Evolutionary conservation across 2,329 filamentous ascomycete species (phyloP).

Genomic region (Alternaria arbusti): DNA sequence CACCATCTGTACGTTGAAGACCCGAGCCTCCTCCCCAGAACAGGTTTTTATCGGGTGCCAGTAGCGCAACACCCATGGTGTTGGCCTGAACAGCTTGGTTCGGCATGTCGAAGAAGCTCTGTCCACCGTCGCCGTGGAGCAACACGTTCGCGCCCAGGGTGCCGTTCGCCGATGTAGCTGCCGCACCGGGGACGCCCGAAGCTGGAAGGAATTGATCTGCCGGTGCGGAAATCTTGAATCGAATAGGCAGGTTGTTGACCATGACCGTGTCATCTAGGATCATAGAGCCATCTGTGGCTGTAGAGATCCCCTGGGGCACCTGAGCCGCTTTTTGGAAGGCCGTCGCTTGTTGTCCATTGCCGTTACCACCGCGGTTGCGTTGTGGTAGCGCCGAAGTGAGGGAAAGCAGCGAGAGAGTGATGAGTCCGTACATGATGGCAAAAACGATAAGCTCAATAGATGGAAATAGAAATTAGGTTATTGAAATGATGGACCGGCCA

Average conservation of each 20-base stretch:
- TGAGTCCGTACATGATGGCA: constrained; percentile 15
- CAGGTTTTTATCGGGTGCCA: constrained; percentile 60
- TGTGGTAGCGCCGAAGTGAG: constrained; percentile 35
- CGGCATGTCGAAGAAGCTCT: constrained; percentile 65
- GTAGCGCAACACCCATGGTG: constrained; percentile 60
- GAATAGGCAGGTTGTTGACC: constrained; percentile 62
- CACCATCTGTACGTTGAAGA: constrained; percentile 62
- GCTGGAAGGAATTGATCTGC: constrained; percentile 60
- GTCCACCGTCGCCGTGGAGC: constrained; percentile 66
- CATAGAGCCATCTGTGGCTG: constrained; percentile 61
- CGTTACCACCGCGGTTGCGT: constrained; percentile 21
- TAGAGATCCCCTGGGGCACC: constrained; percentile 44
- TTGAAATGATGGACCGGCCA: constrained; percentile 36
- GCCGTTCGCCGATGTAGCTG: constrained; percentile 41
- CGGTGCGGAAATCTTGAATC: constrained; percentile 63
- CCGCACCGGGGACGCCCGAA: constrained; percentile 58
- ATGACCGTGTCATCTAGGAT: constrained; percentile 63
- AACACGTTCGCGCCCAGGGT: constrained; percentile 61
- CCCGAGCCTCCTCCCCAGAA: constrained; percentile 65
- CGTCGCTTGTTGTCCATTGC: constrained; percentile 22
- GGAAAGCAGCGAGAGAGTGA: constrained; percentile 25
- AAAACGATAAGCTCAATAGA: background rate
- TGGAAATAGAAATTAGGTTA: constrained; percentile 24
- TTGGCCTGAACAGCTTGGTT: constrained; percentile 60
- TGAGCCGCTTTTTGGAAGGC: constrained; percentile 45